Percentiles rank a stretch among this genome's conserved stretches.
Evolutionary conservation across 78 protist genomes (phyloP).

Genomic region (Emiliania huxleyi): DNA sequence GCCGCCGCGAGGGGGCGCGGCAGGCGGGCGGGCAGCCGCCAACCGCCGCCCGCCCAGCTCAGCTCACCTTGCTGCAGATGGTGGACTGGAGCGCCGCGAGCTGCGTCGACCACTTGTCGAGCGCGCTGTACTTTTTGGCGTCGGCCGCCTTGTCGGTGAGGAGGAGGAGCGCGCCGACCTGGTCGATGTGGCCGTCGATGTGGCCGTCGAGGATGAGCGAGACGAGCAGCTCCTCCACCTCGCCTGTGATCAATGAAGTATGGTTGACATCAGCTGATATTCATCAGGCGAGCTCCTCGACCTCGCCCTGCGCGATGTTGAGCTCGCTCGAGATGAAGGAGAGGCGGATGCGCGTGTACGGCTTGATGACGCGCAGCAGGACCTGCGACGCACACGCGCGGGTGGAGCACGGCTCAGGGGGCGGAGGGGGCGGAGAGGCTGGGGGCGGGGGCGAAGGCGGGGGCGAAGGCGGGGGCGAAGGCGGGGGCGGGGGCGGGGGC

Average conservation of each 20-base stretch:
- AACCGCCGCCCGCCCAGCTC: too few relatives aligned
- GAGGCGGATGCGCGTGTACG: slow-evolving; percentile 88
- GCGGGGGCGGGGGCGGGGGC: too few relatives aligned
- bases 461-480: too few relatives aligned
- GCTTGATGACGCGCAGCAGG: slow-evolving; percentile 76
- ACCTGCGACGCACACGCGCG: slow-evolving; percentile 52
- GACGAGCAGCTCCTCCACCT: slow-evolving; percentile 82
- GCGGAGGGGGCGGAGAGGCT: too few relatives aligned
- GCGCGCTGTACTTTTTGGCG: background rate
- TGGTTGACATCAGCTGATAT: too few relatives aligned
- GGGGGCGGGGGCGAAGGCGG: too few relatives aligned
- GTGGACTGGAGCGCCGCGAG: background rate
- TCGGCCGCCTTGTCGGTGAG: background rate
- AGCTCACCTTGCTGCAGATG: background rate
- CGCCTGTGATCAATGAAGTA: too few relatives aligned
- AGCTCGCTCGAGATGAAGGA: slow-evolving; percentile 80
- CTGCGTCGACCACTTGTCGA: slow-evolving; percentile 9
- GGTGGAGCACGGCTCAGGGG: too few relatives aligned
- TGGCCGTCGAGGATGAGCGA: slow-evolving; percentile 82
- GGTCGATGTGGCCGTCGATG: slow-evolving; percentile 81
- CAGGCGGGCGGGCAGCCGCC: too few relatives aligned
- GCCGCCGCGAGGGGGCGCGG: too few relatives aligned
- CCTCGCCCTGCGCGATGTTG: slow-evolving; percentile 71
- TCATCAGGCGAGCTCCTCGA: slow-evolving; percentile 82
- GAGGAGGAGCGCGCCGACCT: background rate